Conservation (phyloP, 257 asterid species). For the Fraxinus cuspidata region DNA sequence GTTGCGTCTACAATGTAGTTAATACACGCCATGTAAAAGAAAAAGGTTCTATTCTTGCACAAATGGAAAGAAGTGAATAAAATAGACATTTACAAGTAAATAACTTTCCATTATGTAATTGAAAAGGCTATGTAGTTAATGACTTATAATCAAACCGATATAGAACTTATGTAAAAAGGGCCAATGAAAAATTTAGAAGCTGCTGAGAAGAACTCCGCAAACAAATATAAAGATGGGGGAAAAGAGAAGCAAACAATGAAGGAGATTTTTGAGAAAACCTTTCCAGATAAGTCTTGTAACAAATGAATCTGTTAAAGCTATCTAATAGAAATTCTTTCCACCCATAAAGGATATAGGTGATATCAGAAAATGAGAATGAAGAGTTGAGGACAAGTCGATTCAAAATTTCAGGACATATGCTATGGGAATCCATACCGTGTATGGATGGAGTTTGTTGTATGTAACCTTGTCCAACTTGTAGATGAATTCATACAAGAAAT, state of each 20-base stretch:
- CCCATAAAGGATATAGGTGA: background rate
- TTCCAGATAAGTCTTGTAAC: background rate
- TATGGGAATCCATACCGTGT: conserved; percentile 91
- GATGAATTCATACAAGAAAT: conserved; percentile 79
- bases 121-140: background rate
- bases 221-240: conserved; percentile 71
- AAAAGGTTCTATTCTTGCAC: background rate
- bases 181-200: conserved; percentile 73
- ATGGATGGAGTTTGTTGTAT: conserved; percentile 91
- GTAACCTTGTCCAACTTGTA: conserved; percentile 87
- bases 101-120: background rate
- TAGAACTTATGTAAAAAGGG: conserved; percentile 83
- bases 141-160: conserved; percentile 2
- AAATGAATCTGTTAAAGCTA: conserved; percentile 7
- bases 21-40: background rate
- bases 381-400: background rate
- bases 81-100: background rate
- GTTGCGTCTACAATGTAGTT: background rate
- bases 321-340: background rate
- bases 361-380: too few relatives aligned
- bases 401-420: conserved; percentile 45
- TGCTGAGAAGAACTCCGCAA: conserved; percentile 84
- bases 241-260: conserved; percentile 29
- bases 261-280: conserved; percentile 2
- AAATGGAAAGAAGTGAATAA: background rate